These are phyloP conservation scores for Nothopassalora personata DNA, from an alignment of 2,329 filamentous ascomycete genomes.

Conservation along the genomic window DNA sequence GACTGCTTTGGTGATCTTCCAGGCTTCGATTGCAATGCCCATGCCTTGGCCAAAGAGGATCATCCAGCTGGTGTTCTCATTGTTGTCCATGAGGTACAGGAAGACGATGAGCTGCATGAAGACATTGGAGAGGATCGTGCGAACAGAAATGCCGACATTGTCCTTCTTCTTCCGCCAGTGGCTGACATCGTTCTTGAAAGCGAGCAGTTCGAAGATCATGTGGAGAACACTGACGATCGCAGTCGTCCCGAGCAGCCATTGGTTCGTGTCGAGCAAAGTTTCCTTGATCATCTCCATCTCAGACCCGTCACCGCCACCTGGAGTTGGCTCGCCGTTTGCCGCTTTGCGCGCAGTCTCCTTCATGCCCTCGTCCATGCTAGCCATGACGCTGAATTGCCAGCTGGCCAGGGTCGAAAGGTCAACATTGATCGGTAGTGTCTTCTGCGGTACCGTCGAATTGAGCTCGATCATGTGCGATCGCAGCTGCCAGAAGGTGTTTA, in stretches of 20 bases:
- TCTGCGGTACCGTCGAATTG: constrained; percentile 89
- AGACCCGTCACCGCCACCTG: constrained; percentile 78
- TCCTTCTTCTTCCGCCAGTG: constrained; percentile 99
- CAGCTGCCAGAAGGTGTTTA: constrained; percentile 98
- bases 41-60: constrained; percentile 90
- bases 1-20: constrained; percentile 96
- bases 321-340: constrained; percentile 64
- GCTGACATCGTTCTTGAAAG: constrained; percentile 93
- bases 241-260: constrained; percentile 81
- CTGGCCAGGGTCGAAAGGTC: constrained; percentile 72
- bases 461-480: constrained; percentile 84
- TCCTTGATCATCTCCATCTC: constrained; percentile 98
- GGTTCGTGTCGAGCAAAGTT: constrained; percentile 88
- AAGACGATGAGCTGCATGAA: constrained; percentile 97
- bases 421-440: constrained; percentile 73
- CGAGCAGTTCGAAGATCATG: constrained; percentile 90
- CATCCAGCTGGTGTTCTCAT: constrained; percentile 98
- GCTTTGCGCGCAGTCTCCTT: constrained; percentile 77
- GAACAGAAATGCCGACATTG: constrained; percentile 91
- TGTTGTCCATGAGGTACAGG: constrained; percentile 94
- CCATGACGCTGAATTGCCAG: constrained; percentile 86
- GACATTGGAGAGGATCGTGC: constrained; percentile 92
- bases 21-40: constrained; percentile 71
- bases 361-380: constrained; percentile 79
- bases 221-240: constrained; percentile 80